A percentile compares a stretch with the other conserved stretches of the same genome.
Conservation (phyloP, 2,329 filamentous ascomycete genomes). For the Lasiodiplodia gonubiensis region DNA sequence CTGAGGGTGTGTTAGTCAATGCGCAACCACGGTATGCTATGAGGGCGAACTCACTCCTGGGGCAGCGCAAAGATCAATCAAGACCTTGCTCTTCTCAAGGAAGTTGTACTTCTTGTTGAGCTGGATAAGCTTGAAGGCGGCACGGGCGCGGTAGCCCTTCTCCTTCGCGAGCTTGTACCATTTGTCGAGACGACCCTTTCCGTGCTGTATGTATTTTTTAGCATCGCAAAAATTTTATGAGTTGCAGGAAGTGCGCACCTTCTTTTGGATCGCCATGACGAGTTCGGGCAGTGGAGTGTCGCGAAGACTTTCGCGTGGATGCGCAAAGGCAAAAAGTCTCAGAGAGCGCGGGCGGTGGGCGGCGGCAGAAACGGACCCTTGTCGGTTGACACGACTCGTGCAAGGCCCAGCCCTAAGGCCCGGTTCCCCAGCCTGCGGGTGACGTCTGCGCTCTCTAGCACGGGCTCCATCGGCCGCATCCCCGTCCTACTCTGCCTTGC, state of each 20-base stretch:
- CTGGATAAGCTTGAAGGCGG: slow-evolving; percentile 97
- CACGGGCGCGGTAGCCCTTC: slow-evolving; percentile 93
- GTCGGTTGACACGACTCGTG: not conserved
- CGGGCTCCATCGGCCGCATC: slow-evolving; percentile 4
- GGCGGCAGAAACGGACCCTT: slow-evolving; percentile 1
- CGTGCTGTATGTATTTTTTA: slow-evolving; percentile 63
- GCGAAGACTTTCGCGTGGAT: slow-evolving; percentile 13
- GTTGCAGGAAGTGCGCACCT: slow-evolving; percentile 52
- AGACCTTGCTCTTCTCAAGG: slow-evolving; percentile 92
- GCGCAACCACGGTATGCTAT: not conserved
- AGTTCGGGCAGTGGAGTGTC: slow-evolving; percentile 26
- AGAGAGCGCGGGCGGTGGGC: not conserved
- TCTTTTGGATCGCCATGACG: slow-evolving; percentile 94
- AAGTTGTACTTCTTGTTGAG: slow-evolving; percentile 99
- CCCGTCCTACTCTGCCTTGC: slow-evolving; percentile 22
- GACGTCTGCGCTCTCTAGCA: slow-evolving; percentile 21
- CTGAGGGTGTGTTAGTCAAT: slow-evolving; percentile 47
- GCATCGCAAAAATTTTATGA: slow-evolving; percentile 27
- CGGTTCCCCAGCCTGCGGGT: slow-evolving; percentile 4
- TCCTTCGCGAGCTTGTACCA: slow-evolving; percentile 99
- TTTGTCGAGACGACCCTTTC: slow-evolving; percentile 97
- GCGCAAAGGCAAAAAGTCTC: slow-evolving; percentile 27
- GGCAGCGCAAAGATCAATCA: slow-evolving; percentile 96
- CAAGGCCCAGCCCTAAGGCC: slow-evolving; percentile 9
- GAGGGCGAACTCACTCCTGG: slow-evolving; percentile 72